Percentiles rank a stretch among this genome's conserved stretches.
Evolutionary conservation across 139 green algal species (phyloP).

Genomic region (Chlamydomonas sphaeroides): DNA sequence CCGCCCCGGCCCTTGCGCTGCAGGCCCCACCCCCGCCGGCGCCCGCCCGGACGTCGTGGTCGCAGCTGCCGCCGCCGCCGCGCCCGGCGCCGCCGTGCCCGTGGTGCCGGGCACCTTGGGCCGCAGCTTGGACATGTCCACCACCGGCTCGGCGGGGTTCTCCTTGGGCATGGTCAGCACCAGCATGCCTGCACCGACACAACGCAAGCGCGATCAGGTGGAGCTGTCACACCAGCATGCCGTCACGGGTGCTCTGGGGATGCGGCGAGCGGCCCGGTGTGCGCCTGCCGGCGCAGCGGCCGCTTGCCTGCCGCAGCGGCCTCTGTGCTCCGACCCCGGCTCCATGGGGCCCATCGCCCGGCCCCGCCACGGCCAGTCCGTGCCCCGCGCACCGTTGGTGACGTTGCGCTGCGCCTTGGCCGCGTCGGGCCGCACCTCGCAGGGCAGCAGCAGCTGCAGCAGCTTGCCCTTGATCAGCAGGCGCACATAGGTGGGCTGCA

Average conservation of each 20-base stretch:
- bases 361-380: too few species aligned
- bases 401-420: constrained; percentile 69
- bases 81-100: not conserved
- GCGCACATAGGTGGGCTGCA: constrained; percentile 78
- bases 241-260: too few species aligned
- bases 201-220: too few species aligned
- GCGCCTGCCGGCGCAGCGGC: too few species aligned
- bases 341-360: too few species aligned
- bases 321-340: too few species aligned
- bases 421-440: constrained; percentile 69
- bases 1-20: not conserved
- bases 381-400: constrained; percentile 18
- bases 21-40: not conserved
- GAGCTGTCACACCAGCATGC: too few species aligned
- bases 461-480: constrained; percentile 88
- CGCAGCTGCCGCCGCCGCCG: too few species aligned
- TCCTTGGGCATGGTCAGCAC: constrained; percentile 85
- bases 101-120: not conserved
- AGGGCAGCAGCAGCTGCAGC: constrained; percentile 85
- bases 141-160: constrained; percentile 21
- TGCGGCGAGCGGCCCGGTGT: too few species aligned
- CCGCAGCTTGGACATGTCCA: constrained; percentile 13
- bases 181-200: constrained; percentile 76
- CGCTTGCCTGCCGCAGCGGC: too few species aligned
- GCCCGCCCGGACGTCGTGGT: not conserved